These are phyloP conservation scores for Dictyophora rubrovolvata DNA, from an alignment of 768 basidiomycete genomes.

Conservation along the genomic window DNA sequence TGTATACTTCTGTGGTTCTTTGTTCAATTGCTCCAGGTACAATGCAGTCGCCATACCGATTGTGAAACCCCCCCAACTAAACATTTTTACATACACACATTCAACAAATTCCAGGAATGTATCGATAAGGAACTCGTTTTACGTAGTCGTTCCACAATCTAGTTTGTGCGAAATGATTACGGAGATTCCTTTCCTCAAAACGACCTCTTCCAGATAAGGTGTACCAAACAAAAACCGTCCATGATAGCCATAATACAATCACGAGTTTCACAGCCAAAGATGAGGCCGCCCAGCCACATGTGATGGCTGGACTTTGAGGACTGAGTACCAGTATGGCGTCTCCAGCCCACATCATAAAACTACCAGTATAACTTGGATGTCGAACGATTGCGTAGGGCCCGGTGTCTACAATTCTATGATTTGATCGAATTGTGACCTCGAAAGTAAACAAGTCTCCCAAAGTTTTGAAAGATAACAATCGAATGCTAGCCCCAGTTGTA, in stretches of 20 bases:
- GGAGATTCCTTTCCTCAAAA: background rate
- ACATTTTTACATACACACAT: too few relatives aligned
- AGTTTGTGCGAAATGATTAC: background rate
- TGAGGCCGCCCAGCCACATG: too few relatives aligned
- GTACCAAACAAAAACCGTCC: too few relatives aligned
- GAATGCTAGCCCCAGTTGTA: constrained; percentile 22
- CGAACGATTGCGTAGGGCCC: constrained; percentile 17
- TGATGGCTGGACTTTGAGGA: too few relatives aligned
- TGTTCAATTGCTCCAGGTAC: too few relatives aligned
- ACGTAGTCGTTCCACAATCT: background rate
- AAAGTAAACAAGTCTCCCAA: constrained; percentile 16
- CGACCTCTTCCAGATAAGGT: too few relatives aligned
- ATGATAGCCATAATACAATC: too few relatives aligned
- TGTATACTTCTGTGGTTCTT: too few relatives aligned
- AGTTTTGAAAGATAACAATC: constrained; percentile 14
- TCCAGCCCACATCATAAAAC: background rate
- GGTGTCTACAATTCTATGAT: constrained; percentile 13
- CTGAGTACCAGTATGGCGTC: too few relatives aligned
- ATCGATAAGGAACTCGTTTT: background rate
- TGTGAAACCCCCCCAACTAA: too few relatives aligned
- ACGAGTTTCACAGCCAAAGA: too few relatives aligned
- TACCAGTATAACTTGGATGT: constrained; percentile 12
- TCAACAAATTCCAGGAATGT: background rate
- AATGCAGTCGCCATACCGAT: too few relatives aligned
- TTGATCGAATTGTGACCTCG: constrained; percentile 15